Evolutionary conservation across 169 alveolate genomes (phyloP).

Genomic region (Eimeria praecox): DNA sequence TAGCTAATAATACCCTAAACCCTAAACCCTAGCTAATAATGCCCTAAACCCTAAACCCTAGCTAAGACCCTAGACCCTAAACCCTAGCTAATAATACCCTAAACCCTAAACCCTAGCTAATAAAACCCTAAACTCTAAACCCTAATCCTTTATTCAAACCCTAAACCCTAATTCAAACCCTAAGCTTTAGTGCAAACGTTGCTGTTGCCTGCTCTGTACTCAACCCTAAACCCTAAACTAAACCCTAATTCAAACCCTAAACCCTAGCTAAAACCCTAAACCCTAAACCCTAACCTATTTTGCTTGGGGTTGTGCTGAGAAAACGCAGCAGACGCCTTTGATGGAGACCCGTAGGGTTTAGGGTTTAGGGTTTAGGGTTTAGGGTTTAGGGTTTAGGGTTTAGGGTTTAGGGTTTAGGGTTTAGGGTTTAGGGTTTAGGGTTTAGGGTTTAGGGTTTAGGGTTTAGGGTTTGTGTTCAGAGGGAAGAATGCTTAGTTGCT

Average conservation of each 20-base stretch:
- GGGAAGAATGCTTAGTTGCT: background rate
- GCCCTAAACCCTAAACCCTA: no score
- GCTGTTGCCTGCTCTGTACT: no score
- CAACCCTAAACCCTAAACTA: constrained; percentile 8
- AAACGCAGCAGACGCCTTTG: background rate
- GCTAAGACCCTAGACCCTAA: no score
- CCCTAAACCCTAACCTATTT: background rate
- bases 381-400: constrained; percentile 42
- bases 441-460: constrained; percentile 33
- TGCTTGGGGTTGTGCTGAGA: background rate
- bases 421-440: constrained; percentile 9
- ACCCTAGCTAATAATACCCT: background rate
- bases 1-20: no score
- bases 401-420: constrained; percentile 36
- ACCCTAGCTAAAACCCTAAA: background rate
- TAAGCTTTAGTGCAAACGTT: background rate
- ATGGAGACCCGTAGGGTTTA: no score
- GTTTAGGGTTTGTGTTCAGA: constrained; percentile 38
- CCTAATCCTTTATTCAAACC: background rate
- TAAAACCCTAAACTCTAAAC: no score
- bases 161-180: background rate
- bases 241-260: background rate
- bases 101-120: constrained; percentile 1
- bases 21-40: no score
- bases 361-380: constrained; percentile 15